Evolutionary conservation across 2,329 filamentous ascomycete species (phyloP).

Genomic region (Venturia asperata): DNA sequence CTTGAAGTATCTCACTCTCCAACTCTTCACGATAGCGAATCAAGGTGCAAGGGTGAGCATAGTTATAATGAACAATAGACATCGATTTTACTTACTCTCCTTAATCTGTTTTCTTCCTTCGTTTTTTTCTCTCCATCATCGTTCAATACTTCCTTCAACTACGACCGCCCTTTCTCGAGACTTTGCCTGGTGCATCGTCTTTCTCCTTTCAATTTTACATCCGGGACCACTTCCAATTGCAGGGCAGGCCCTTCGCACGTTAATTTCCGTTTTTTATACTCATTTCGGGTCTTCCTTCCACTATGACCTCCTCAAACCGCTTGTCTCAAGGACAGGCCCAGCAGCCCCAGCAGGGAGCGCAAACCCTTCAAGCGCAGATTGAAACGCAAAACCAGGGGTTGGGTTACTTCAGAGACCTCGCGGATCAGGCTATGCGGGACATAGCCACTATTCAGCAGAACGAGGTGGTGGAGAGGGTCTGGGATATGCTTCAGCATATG

Average conservation of each 20-base stretch:
- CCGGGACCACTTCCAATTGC: background rate
- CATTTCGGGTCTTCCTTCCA: background rate
- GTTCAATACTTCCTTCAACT: background rate
- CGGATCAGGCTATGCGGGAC: background rate
- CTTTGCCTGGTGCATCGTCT: conserved; percentile 6
- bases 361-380: background rate
- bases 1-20: background rate
- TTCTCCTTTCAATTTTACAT: too few species aligned
- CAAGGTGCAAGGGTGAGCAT: too few species aligned
- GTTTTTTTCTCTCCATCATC: background rate
- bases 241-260: background rate
- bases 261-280: background rate
- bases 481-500: background rate
- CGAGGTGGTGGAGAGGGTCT: background rate
- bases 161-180: background rate
- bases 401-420: too few species aligned
- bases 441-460: background rate
- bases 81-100: background rate
- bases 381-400: background rate
- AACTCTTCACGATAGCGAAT: background rate
- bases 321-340: background rate
- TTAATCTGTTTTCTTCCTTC: background rate
- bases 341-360: too few species aligned
- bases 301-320: background rate
- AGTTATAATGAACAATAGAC: conserved; percentile 2